A percentile compares a stretch with the other conserved stretches of the same genome.
Evolutionary conservation across 2,329 filamentous ascomycete species (phyloP).

Genomic region (Cercospora beticola): DNA sequence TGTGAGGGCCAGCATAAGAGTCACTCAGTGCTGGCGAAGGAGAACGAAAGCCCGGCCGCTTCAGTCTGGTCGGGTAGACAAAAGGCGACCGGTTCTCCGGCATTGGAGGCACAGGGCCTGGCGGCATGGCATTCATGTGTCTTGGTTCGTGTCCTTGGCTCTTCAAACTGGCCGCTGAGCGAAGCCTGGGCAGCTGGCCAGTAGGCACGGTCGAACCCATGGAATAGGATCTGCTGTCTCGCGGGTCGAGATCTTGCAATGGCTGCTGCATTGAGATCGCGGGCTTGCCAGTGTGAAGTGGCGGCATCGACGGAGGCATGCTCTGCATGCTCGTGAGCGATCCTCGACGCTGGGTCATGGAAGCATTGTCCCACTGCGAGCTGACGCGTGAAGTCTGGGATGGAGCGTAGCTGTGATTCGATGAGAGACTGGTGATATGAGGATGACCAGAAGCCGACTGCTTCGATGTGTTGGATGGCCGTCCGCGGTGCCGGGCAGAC

Average conservation of each 20-base stretch:
- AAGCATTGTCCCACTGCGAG: constrained; percentile 43
- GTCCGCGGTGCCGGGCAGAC: constrained; percentile 38
- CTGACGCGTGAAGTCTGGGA: constrained; percentile 45
- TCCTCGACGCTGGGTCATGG: constrained; percentile 40
- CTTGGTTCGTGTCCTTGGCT: constrained; percentile 40
- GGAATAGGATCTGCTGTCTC: constrained; percentile 47
- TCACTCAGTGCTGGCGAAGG: constrained; percentile 49
- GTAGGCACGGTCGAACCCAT: constrained; percentile 41
- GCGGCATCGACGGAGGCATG: constrained; percentile 43
- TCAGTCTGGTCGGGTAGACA: constrained; percentile 45
- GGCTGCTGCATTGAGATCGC: constrained; percentile 26
- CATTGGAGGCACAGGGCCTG: constrained; percentile 36
- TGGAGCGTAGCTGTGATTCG: constrained; percentile 37
- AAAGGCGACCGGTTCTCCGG: constrained; percentile 42
- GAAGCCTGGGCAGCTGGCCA: constrained; percentile 43
- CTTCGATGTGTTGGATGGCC: constrained; percentile 42
- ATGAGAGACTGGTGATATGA: constrained; percentile 19
- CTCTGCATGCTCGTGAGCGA: constrained; percentile 46
- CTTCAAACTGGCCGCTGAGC: constrained; percentile 48
- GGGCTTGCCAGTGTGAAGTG: constrained; percentile 25
- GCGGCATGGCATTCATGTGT: constrained; percentile 33
- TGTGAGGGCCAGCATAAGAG: constrained; percentile 32
- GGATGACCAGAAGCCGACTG: constrained; percentile 35
- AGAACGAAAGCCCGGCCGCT: constrained; percentile 44
- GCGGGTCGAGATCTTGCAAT: constrained; percentile 25